phyloP scores from a whole-genome alignment of 805 yeast species.

The Saccharomycopsis javanensis region DNA sequence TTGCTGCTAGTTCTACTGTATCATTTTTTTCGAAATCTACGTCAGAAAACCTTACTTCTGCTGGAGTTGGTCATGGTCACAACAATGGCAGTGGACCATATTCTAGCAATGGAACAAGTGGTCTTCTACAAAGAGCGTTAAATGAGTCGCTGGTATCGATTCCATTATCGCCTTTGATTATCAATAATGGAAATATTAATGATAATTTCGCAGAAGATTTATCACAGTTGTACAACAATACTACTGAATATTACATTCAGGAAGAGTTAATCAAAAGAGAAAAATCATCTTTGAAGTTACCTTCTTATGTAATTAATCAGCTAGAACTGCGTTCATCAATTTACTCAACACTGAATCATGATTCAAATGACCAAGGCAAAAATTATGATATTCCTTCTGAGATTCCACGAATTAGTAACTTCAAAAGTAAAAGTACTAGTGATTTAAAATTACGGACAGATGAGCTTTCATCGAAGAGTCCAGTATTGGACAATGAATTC shows the following conservation, averaged over 20 bases:
- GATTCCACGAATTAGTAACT: background rate
- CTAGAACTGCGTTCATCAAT: constrained; percentile 14
- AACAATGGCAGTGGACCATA: background rate
- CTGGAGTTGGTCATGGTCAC: constrained; percentile 3
- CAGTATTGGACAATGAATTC: constrained; percentile 40
- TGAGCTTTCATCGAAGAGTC: background rate
- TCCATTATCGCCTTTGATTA: constrained; percentile 18
- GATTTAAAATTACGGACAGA: background rate
- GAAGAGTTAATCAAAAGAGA: constrained; percentile 17
- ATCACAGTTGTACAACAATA: constrained; percentile 13
- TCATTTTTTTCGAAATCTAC: constrained; percentile 3
- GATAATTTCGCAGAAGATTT: constrained; percentile 16
- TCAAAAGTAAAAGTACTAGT: background rate
- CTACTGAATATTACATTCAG: constrained; percentile 13
- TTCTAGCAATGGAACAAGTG: background rate
- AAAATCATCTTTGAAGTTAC: constrained; percentile 12
- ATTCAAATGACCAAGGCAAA: constrained; percentile 1
- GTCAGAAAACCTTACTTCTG: background rate
- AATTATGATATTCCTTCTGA: constrained; percentile 5
- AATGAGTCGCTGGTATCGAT: constrained; percentile 13
- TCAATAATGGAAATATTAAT: constrained; percentile 5
- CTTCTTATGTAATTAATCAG: constrained; percentile 17
- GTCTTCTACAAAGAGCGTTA: constrained; percentile 5
- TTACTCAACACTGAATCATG: background rate
- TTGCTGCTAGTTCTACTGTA: constrained; percentile 15